Evolutionary conservation across 345 rosid genomes (phyloP).

Genomic region (Odontarrhena argentea): DNA sequence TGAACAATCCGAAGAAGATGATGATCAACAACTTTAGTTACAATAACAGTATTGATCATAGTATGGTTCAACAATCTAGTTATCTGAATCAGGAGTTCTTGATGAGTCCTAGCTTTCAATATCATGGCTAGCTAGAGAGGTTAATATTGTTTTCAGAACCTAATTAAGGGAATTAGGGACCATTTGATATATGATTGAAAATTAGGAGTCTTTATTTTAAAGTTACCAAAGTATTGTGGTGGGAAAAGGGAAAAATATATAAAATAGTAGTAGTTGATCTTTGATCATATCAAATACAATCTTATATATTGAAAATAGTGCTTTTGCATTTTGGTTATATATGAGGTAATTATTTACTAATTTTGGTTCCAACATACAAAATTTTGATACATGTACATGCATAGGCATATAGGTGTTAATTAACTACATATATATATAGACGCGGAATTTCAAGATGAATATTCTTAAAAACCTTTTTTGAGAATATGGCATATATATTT

Average conservation of each 20-base stretch:
- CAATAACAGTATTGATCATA: slow-evolving; percentile 46
- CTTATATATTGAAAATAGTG: slow-evolving; percentile 12
- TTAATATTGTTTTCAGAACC: slow-evolving; percentile 18
- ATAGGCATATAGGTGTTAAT: too few species aligned
- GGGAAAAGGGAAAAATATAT: neutral
- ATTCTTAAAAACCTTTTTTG: neutral
- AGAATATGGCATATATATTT: neutral
- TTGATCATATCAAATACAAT: slow-evolving; percentile 16
- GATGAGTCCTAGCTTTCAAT: slow-evolving; percentile 56
- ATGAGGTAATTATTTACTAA: neutral
- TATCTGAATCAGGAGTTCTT: slow-evolving; percentile 54
- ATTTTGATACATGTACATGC: too few species aligned
- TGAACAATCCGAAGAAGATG: slow-evolving; percentile 52
- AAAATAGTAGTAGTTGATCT: slow-evolving; percentile 11
- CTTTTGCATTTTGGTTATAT: neutral
- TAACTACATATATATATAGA: neutral
- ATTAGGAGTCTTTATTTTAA: slow-evolving; percentile 23
- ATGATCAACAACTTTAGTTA: slow-evolving; percentile 50
- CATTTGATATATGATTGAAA: slow-evolving; percentile 28
- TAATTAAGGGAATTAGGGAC: slow-evolving; percentile 25
- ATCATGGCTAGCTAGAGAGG: slow-evolving; percentile 50
- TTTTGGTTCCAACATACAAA: neutral
- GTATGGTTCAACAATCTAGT: slow-evolving; percentile 33
- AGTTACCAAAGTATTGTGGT: slow-evolving; percentile 28
- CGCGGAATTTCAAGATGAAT: neutral